A percentile compares a stretch with the other conserved stretches of the same genome.
These are phyloP conservation scores for Capronia americana DNA, from an alignment of 2,329 filamentous ascomycete genomes.

Conservation along the genomic window DNA sequence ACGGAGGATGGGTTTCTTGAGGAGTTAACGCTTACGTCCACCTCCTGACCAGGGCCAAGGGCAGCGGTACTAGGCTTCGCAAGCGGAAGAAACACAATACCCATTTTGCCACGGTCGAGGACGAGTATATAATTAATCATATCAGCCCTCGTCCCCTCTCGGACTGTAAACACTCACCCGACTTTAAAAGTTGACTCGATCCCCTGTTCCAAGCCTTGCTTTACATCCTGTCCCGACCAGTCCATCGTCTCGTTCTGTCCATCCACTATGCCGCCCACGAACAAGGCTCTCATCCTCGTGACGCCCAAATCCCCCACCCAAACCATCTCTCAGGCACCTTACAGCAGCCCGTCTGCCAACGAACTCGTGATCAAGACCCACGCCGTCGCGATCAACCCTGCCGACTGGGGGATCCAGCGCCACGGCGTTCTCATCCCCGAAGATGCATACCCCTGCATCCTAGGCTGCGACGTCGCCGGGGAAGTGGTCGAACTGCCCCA, in stretches of 20 bases:
- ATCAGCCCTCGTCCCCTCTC: no score
- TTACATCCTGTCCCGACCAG: neutral
- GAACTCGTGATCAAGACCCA: constrained; percentile 40
- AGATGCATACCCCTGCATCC: constrained; percentile 46
- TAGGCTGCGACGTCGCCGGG: constrained; percentile 55
- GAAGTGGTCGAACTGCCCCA: constrained; percentile 51
- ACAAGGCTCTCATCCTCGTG: constrained; percentile 38
- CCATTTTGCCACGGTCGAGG: no score
- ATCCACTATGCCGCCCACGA: constrained; percentile 22
- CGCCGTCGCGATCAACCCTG: constrained; percentile 42
- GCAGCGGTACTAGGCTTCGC: neutral
- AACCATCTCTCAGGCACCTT: constrained; percentile 34
- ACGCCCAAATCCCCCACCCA: constrained; percentile 34
- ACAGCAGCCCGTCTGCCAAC: constrained; percentile 29
- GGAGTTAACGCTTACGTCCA: neutral
- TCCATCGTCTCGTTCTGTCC: neutral
- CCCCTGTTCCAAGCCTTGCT: no score
- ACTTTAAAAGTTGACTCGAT: no score
- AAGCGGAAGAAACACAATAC: neutral
- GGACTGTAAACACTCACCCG: no score
- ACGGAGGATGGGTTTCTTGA: neutral
- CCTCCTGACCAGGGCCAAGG: no score
- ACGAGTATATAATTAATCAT: no score
- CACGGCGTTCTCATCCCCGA: constrained; percentile 37
- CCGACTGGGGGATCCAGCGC: constrained; percentile 47